phyloP scores from a whole-genome alignment of 169 alveolate genomes.

The Eimeria brunetti region DNA sequence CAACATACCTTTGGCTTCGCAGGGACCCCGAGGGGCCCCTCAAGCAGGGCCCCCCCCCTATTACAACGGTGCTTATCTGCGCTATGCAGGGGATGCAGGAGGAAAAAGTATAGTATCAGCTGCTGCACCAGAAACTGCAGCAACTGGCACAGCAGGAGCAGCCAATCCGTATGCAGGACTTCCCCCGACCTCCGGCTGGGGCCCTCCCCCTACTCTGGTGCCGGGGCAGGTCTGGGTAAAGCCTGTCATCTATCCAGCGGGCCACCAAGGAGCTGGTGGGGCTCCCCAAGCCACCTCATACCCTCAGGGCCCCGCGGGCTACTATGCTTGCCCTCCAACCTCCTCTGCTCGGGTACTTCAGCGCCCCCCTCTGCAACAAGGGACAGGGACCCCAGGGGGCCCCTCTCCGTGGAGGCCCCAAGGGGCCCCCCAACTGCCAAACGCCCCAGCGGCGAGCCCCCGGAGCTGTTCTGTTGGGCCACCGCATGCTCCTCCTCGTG shows the following conservation, averaged over 20 bases:
- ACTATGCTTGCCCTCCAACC: slow-evolving; percentile 21
- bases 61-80: not conserved
- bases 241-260: not conserved
- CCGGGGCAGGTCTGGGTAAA: slow-evolving; percentile 19
- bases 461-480: slow-evolving; percentile 57
- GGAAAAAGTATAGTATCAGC: not conserved
- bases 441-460: not conserved
- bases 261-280: not conserved
- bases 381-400: not conserved
- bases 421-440: not conserved
- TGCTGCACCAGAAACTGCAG: not conserved
- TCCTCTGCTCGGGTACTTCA: not conserved
- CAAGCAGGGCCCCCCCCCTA: slow-evolving; percentile 9
- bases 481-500: not conserved
- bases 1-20: slow-evolving; percentile 10
- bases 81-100: not conserved
- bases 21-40: not conserved
- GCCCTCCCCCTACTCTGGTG: not conserved
- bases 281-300: not conserved
- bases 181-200: not conserved
- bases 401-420: not conserved
- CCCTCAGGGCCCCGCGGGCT: not conserved
- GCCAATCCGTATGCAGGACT: not conserved
- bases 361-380: not conserved
- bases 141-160: not conserved